These are phyloP conservation scores for Phytopythium helicoides DNA, from an alignment of 352 stramenopile species.

Conservation along the genomic window DNA sequence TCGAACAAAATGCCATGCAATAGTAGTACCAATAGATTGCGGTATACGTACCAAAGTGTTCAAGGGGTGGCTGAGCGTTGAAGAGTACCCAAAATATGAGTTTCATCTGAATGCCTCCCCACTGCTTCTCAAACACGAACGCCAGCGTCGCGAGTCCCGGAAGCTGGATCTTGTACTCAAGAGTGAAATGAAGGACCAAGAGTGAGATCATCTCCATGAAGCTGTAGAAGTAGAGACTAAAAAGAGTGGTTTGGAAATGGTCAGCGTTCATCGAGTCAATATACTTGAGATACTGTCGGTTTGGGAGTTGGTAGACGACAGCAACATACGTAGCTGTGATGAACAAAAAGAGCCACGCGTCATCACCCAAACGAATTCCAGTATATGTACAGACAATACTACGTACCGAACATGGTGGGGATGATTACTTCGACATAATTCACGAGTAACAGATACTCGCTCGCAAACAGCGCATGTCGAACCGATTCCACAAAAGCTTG, in stretches of 20 bases:
- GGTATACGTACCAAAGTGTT: no score
- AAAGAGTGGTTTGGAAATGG: constrained; percentile 9
- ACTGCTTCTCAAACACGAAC: constrained; percentile 29
- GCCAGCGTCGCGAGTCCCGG: constrained; percentile 20
- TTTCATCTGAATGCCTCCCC: constrained; percentile 17
- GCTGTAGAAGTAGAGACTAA: constrained; percentile 26
- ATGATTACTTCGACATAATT: constrained; percentile 40
- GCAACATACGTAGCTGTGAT: constrained; percentile 16
- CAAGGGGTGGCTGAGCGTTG: constrained; percentile 17
- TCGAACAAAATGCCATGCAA: no score
- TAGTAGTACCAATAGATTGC: no score
- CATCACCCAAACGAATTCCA: no score
- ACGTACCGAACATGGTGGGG: constrained; percentile 38
- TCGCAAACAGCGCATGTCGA: constrained; percentile 27
- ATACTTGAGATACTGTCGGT: constrained; percentile 18
- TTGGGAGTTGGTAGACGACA: constrained; percentile 25
- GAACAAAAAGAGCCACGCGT: not conserved
- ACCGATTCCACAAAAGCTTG: constrained; percentile 3
- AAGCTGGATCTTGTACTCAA: constrained; percentile 17
- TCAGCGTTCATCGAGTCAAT: constrained; percentile 11
- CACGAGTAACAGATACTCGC: constrained; percentile 36
- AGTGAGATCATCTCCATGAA: constrained; percentile 31
- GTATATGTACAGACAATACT: no score
- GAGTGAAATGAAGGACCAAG: constrained; percentile 12
- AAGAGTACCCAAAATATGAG: constrained; percentile 33